Conservation (phyloP, 805 yeast species). For the Metschnikowia similis region DNA sequence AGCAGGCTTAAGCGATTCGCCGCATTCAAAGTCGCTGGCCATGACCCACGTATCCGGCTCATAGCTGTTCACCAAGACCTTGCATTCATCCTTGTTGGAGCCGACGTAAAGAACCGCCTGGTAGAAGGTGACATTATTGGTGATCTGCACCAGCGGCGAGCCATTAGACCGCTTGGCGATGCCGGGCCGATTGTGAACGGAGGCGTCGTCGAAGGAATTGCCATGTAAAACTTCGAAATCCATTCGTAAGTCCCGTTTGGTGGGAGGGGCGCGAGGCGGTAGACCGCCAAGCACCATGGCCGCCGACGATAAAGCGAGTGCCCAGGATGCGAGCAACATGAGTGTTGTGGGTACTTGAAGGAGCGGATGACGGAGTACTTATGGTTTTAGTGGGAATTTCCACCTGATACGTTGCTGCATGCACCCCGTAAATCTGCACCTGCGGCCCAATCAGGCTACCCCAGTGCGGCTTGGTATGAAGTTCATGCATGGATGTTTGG, state of each 20-base stretch:
- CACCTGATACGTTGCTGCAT: no score
- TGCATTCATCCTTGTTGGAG: constrained; percentile 22
- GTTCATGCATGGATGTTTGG: no score
- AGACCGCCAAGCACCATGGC: no score
- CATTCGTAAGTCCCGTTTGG: constrained; percentile 3
- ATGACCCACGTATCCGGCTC: constrained; percentile 40
- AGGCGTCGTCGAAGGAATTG: not conserved
- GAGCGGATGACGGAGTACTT: not conserved
- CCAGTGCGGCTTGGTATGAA: no score
- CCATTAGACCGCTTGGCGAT: constrained; percentile 4
- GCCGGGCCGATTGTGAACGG: not conserved
- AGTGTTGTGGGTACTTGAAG: no score
- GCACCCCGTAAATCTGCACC: no score
- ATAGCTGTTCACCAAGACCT: constrained; percentile 39
- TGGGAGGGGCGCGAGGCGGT: no score
- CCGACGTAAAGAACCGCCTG: constrained; percentile 17
- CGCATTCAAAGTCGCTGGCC: not conserved
- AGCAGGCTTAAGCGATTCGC: no score
- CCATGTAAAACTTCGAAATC: constrained; percentile 12
- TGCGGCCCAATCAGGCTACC: no score
- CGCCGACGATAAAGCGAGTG: no score
- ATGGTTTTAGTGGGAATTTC: not conserved
- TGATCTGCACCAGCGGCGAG: not conserved
- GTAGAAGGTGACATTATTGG: not conserved
- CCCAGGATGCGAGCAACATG: not conserved